Evolutionary conservation across 768 basidiomycete genomes (phyloP).

Genomic region (Kwoniella bestiolae): DNA sequence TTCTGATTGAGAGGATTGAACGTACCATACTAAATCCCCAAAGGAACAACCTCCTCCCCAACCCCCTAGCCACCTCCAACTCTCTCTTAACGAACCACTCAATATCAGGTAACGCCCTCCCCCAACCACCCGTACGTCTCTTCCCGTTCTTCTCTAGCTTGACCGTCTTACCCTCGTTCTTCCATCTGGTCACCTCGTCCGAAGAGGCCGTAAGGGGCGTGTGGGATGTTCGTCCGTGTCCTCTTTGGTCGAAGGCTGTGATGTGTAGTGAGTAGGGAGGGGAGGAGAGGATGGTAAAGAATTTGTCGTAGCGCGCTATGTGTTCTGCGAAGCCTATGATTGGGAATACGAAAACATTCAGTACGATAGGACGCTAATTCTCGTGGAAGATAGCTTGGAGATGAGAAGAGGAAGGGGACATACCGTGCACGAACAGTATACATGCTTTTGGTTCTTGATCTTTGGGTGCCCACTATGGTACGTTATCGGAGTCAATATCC

Average conservation of each 20-base stretch:
- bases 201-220: slow-evolving; percentile 29
- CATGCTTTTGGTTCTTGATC: slow-evolving; percentile 37
- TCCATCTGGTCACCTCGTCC: slow-evolving; percentile 37
- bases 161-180: slow-evolving; percentile 41
- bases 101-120: slow-evolving; percentile 48
- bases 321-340: slow-evolving; percentile 51
- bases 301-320: slow-evolving; percentile 43
- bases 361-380: background rate
- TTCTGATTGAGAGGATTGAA: background rate
- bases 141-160: slow-evolving; percentile 39
- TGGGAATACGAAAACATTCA: too few species aligned
- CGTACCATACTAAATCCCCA: slow-evolving; percentile 52
- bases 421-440: slow-evolving; percentile 51
- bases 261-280: slow-evolving; percentile 43
- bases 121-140: slow-evolving; percentile 48
- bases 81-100: slow-evolving; percentile 48
- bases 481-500: background rate
- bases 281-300: slow-evolving; percentile 43
- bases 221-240: slow-evolving; percentile 45
- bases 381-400: slow-evolving; percentile 1
- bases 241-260: slow-evolving; percentile 49
- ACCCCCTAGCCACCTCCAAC: slow-evolving; percentile 22
- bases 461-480: slow-evolving; percentile 37
- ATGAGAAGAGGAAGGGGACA: slow-evolving; percentile 7
- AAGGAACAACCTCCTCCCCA: slow-evolving; percentile 44